Conservation (phyloP, 495 filamentous ascomycete genomes). For the Penicillium desertorum region DNA sequence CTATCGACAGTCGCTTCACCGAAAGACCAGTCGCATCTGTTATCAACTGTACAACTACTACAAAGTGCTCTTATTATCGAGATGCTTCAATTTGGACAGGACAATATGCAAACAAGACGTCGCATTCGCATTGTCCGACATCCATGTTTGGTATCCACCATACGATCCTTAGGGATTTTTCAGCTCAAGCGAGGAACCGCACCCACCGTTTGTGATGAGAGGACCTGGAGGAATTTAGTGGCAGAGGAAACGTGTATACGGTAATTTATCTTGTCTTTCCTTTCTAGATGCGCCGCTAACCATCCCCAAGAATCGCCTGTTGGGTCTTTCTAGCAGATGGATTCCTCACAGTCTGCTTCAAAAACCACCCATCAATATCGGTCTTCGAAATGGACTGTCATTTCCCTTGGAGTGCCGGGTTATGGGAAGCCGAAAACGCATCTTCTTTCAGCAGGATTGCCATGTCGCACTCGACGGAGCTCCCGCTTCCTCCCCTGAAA, state of each 20-base stretch:
- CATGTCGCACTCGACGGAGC: conserved; percentile 6
- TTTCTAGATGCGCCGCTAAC: background rate
- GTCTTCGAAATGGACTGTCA: conserved; percentile 41
- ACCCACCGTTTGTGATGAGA: conserved; percentile 23
- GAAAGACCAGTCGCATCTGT: conserved; percentile 13
- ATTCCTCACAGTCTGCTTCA: conserved; percentile 44
- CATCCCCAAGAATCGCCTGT: conserved; percentile 30
- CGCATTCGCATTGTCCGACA: conserved; percentile 42
- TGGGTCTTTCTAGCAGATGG: conserved; percentile 42
- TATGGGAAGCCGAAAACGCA: conserved; percentile 40
- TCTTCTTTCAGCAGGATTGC: conserved; percentile 31
- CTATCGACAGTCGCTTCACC: conserved; percentile 18
- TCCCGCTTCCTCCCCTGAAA: conserved; percentile 27
- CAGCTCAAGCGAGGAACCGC: conserved; percentile 25
- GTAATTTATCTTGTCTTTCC: too few relatives aligned
- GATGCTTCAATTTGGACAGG: conserved; percentile 43
- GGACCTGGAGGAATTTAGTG: conserved; percentile 29
- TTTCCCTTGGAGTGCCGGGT: conserved; percentile 37
- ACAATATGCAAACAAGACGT: conserved; percentile 33
- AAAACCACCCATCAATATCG: conserved; percentile 37
- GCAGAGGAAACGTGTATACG: conserved; percentile 41
- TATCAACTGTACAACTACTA: conserved; percentile 31
- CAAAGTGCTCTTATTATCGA: conserved; percentile 42
- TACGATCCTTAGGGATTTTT: conserved; percentile 37
- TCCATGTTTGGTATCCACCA: conserved; percentile 38